Evolutionary conservation across 202 grass and related monocot genomes (phyloP).

Genomic region (Schoenoplectus tabernaemontani): DNA sequence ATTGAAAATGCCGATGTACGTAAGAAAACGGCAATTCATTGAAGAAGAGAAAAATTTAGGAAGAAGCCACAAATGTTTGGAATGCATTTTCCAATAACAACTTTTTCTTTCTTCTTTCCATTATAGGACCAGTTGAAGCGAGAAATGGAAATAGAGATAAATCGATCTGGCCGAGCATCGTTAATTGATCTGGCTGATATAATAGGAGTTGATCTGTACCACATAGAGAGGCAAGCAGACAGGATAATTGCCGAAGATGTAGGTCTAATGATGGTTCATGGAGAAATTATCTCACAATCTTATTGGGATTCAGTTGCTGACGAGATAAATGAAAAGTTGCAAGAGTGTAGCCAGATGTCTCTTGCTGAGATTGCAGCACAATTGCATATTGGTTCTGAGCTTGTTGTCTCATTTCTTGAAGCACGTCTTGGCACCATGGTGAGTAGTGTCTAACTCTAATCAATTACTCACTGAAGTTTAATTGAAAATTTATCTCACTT

Average conservation of each 20-base stretch:
- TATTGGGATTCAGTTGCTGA: conserved; percentile 91
- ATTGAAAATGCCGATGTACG: neutral
- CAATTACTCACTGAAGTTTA: neutral
- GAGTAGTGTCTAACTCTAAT: conserved; percentile 18
- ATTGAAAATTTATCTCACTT: neutral
- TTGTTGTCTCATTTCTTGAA: conserved; percentile 66
- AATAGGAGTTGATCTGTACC: conserved; percentile 85
- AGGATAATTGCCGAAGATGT: conserved; percentile 48
- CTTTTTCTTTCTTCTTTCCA: neutral
- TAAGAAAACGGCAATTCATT: neutral
- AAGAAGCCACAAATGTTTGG: neutral
- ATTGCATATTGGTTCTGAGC: conserved; percentile 80
- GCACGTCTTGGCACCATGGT: conserved; percentile 82
- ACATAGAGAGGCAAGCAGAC: conserved; percentile 80
- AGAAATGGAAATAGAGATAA: conserved; percentile 90
- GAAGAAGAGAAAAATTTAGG: neutral
- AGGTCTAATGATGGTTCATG: conserved; percentile 69
- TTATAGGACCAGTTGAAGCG: conserved; percentile 73
- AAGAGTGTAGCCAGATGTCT: conserved; percentile 86
- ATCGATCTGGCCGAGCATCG: conserved; percentile 59
- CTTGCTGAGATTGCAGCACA: conserved; percentile 86
- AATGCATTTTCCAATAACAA: neutral
- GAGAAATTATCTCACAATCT: conserved; percentile 78
- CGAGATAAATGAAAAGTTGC: conserved; percentile 92
- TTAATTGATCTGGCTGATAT: conserved; percentile 83